These are phyloP conservation scores for Euphrasia arctica DNA, from an alignment of 305 asterid species.

Conservation along the genomic window DNA sequence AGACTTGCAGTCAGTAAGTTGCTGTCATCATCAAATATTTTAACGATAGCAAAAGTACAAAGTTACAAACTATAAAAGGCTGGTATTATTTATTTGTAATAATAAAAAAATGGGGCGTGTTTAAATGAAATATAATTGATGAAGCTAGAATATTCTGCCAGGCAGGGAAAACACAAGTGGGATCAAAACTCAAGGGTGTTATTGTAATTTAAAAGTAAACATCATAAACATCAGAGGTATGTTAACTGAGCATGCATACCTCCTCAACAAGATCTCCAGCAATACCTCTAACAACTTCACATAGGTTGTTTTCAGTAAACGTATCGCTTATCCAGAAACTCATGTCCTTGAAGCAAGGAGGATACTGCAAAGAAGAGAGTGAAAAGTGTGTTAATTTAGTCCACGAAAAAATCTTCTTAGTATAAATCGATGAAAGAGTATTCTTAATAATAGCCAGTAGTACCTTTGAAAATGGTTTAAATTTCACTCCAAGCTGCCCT, in stretches of 20 bases:
- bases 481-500: conserved; percentile 77
- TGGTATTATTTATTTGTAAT: neutral
- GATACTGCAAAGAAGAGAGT: conserved; percentile 47
- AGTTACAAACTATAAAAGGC: neutral
- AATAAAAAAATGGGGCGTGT: no score
- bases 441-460: conserved; percentile 6
- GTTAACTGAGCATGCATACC: conserved; percentile 46
- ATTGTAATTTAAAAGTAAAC: no score
- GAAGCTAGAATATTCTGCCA: neutral
- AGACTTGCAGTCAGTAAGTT: neutral
- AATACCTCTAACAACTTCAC: conserved; percentile 90
- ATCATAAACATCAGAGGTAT: neutral
- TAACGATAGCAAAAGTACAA: neutral
- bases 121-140: neutral
- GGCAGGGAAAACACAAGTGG: no score
- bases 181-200: no score
- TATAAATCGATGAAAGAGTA: conserved; percentile 1
- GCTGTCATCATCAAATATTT: neutral
- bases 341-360: conserved; percentile 93
- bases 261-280: conserved; percentile 98
- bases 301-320: conserved; percentile 93
- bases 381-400: neutral
- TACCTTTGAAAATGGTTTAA: conserved; percentile 89
- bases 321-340: conserved; percentile 96
- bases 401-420: conserved; percentile 1